These are phyloP conservation scores for Polyporus arcularius DNA, from an alignment of 768 basidiomycete genomes.

Conservation along the genomic window DNA sequence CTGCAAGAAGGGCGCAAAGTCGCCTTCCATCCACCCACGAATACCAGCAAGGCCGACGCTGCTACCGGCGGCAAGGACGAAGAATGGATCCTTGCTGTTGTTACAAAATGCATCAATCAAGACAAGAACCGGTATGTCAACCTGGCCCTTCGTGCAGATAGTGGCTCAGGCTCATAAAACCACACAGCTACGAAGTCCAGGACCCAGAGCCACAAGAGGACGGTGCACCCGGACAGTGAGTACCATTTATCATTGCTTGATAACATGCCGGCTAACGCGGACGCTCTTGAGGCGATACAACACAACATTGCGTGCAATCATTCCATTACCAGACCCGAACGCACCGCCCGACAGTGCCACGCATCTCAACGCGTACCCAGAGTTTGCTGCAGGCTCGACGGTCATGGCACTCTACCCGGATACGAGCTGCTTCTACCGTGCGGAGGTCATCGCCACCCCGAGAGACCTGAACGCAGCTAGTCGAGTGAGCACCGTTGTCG, in stretches of 20 bases:
- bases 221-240: slow-evolving; percentile 63
- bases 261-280: neutral
- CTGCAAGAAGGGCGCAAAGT: slow-evolving; percentile 77
- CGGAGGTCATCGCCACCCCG: slow-evolving; percentile 77
- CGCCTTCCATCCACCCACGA: slow-evolving; percentile 69
- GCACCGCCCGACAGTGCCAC: slow-evolving; percentile 57
- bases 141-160: neutral
- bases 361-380: slow-evolving; percentile 69
- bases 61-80: slow-evolving; percentile 46
- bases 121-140: slow-evolving; percentile 65
- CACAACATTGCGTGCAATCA: slow-evolving; percentile 68
- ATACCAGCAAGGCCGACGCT: slow-evolving; percentile 56
- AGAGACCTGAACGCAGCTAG: slow-evolving; percentile 38
- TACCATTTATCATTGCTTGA: neutral
- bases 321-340: slow-evolving; percentile 77
- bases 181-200: slow-evolving; percentile 76
- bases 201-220: slow-evolving; percentile 85
- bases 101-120: slow-evolving; percentile 67
- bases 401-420: slow-evolving; percentile 91
- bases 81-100: slow-evolving; percentile 80
- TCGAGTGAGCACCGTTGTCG: slow-evolving; percentile 37
- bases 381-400: slow-evolving; percentile 67
- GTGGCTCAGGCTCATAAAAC: slow-evolving; percentile 1
- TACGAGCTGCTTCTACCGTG: slow-evolving; percentile 89
- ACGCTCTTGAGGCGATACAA: slow-evolving; percentile 57